These are phyloP conservation scores for Pinus tabuliformis DNA, from an alignment of 75 land plant species.

Conservation along the genomic window DNA sequence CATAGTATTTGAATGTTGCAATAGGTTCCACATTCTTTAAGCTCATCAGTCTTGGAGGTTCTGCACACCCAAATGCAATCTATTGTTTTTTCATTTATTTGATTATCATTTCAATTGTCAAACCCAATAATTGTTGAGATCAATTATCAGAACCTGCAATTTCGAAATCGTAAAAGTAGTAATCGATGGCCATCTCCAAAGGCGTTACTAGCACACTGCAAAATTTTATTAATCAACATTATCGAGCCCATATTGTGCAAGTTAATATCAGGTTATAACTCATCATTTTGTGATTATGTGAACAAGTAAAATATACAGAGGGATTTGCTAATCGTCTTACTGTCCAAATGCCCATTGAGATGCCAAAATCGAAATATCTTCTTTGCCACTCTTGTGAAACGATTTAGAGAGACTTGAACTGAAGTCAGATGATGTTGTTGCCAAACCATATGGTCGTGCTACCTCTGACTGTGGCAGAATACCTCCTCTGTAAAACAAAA, in stretches of 20 bases:
- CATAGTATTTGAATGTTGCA: too few species aligned
- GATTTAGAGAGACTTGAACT: not conserved
- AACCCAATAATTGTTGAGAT: too few species aligned
- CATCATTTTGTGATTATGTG: too few species aligned
- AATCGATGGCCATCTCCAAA: too few species aligned
- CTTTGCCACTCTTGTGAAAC: not conserved
- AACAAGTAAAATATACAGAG: too few species aligned
- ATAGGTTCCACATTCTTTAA: slow-evolving; percentile 48
- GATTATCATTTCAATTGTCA: too few species aligned
- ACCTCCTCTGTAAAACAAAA: not conserved
- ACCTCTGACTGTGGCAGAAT: not conserved
- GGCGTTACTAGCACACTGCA: too few species aligned
- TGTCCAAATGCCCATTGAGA: slow-evolving; percentile 6
- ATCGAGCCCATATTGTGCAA: too few species aligned
- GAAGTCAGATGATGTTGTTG: not conserved
- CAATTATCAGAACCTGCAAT: slow-evolving; percentile 42
- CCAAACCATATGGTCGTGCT: not conserved
- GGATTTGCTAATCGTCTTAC: not conserved
- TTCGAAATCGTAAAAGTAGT: slow-evolving; percentile 45
- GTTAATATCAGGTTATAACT: too few species aligned
- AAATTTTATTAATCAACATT: too few species aligned
- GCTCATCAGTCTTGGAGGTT: slow-evolving; percentile 71
- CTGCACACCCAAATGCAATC: slow-evolving; percentile 6
- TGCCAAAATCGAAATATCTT: slow-evolving; percentile 10
- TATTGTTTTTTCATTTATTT: too few species aligned